Percentiles rank a stretch among this genome's conserved stretches.
These are phyloP conservation scores for Pogostemon cablin DNA, from an alignment of 257 asterid genomes.

Conservation along the genomic window DNA sequence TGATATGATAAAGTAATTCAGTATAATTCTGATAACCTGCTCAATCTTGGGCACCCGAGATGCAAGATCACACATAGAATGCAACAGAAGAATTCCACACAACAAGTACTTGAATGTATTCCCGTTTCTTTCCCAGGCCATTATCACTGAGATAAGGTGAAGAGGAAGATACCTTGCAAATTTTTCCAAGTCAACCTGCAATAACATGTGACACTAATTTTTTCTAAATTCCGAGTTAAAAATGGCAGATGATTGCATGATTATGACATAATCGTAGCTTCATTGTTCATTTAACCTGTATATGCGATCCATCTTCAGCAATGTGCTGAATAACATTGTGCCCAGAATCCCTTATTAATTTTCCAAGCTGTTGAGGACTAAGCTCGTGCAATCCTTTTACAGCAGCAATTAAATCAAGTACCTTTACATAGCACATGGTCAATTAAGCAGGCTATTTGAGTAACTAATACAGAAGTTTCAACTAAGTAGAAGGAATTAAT, in stretches of 20 bases:
- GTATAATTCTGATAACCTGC: slow-evolving; percentile 59
- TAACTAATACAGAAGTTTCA: slow-evolving; percentile 20
- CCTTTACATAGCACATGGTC: slow-evolving; percentile 51
- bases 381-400: slow-evolving; percentile 87
- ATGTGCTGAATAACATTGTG: slow-evolving; percentile 55
- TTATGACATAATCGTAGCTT: too few relatives aligned
- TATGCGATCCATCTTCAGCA: slow-evolving; percentile 62
- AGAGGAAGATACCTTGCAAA: slow-evolving; percentile 84
- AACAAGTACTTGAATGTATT: slow-evolving; percentile 77
- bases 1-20: slow-evolving; percentile 16
- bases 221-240: slow-evolving; percentile 2
- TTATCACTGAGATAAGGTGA: slow-evolving; percentile 86
- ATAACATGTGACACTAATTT: slow-evolving; percentile 28
- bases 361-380: slow-evolving; percentile 75
- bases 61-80: slow-evolving; percentile 88
- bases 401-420: slow-evolving; percentile 75
- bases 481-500: not conserved
- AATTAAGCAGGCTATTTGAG: slow-evolving; percentile 25
- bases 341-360: slow-evolving; percentile 79
- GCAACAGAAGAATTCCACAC: slow-evolving; percentile 85
- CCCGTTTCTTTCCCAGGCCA: slow-evolving; percentile 76
- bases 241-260: too few relatives aligned
- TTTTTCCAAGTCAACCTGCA: slow-evolving; percentile 82
- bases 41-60: slow-evolving; percentile 84
- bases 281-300: slow-evolving; percentile 57